A percentile compares a stretch with the other conserved stretches of the same genome.
phyloP scores from a whole-genome alignment of 2,329 filamentous ascomycete genomes.

The Penicillium olsonii region DNA sequence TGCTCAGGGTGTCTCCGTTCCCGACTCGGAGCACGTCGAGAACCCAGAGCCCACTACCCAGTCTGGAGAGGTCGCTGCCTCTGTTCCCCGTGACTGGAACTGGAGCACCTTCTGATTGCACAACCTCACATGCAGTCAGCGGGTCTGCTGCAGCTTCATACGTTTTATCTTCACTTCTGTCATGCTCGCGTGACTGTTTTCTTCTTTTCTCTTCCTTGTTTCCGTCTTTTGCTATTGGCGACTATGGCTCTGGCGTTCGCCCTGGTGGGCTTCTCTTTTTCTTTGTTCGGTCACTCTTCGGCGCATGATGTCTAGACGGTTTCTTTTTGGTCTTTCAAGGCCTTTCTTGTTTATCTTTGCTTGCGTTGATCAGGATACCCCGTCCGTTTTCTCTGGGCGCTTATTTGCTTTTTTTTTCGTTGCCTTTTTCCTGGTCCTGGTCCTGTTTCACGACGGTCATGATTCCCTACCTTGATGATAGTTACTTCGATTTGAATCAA shows the following conservation, averaged over 20 bases:
- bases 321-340: not conserved
- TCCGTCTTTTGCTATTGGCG: constrained; percentile 10
- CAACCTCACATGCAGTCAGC: constrained; percentile 13
- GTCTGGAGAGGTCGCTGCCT: constrained; percentile 52
- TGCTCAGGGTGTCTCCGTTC: constrained; percentile 24
- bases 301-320: constrained; percentile 4
- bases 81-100: constrained; percentile 60
- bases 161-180: constrained; percentile 6
- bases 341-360: constrained; percentile 14
- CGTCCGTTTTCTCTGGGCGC: constrained; percentile 31
- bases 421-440: constrained; percentile 13
- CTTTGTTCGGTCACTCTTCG: not conserved
- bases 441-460: constrained; percentile 13
- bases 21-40: constrained; percentile 26
- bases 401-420: constrained; percentile 28
- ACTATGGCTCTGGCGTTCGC: constrained; percentile 20
- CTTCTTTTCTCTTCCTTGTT: constrained; percentile 1
- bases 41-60: constrained; percentile 22
- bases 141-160: constrained; percentile 17
- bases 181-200: constrained; percentile 3
- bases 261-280: constrained; percentile 2
- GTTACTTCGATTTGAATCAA: constrained; percentile 3
- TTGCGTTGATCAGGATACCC: constrained; percentile 37
- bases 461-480: not conserved
- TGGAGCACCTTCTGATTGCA: constrained; percentile 62